A percentile compares a stretch with the other conserved stretches of the same genome.
Evolutionary conservation across 805 yeast genomes (phyloP).

Genomic region (Maudiozyma bulderi): DNA sequence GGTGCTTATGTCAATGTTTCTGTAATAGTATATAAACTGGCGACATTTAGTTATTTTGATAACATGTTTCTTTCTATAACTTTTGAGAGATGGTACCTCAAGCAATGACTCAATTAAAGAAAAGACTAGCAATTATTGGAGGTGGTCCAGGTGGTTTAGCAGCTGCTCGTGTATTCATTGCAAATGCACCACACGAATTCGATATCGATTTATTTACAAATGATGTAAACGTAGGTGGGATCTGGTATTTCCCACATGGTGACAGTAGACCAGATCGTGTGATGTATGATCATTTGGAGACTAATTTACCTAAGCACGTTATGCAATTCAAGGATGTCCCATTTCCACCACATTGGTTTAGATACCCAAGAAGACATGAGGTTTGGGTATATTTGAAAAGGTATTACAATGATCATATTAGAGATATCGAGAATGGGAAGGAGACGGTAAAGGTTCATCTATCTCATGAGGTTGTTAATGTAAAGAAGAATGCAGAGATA

Average conservation of each 20-base stretch:
- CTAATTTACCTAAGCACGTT: conserved; percentile 53
- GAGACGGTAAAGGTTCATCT: conserved; percentile 24
- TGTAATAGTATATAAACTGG: too few relatives aligned
- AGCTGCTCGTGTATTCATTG: conserved; percentile 50
- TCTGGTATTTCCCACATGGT: conserved; percentile 53
- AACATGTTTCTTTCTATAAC: too few relatives aligned
- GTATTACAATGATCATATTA: conserved; percentile 35
- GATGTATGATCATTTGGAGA: conserved; percentile 56
- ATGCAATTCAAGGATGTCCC: conserved; percentile 57
- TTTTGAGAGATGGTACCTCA: too few relatives aligned
- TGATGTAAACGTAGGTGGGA: conserved; percentile 57
- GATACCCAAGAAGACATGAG: conserved; percentile 51
- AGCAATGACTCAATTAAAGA: neutral
- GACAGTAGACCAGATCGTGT: conserved; percentile 28
- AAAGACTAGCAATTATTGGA: conserved; percentile 57
- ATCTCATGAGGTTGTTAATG: conserved; percentile 15
- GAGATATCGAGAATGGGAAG: conserved; percentile 19
- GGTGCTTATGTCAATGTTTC: too few relatives aligned
- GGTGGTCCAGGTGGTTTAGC: conserved; percentile 73
- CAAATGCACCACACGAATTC: conserved; percentile 36
- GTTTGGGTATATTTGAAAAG: conserved; percentile 50
- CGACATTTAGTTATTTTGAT: too few relatives aligned
- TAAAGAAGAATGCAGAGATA: conserved; percentile 5
- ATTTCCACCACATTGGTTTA: conserved; percentile 37
- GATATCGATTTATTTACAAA: conserved; percentile 52